Percentiles rank a stretch among this genome's conserved stretches.
Evolutionary conservation across 352 stramenopile species (phyloP).

Genomic region (Phytophthora macrochlamydospora): DNA sequence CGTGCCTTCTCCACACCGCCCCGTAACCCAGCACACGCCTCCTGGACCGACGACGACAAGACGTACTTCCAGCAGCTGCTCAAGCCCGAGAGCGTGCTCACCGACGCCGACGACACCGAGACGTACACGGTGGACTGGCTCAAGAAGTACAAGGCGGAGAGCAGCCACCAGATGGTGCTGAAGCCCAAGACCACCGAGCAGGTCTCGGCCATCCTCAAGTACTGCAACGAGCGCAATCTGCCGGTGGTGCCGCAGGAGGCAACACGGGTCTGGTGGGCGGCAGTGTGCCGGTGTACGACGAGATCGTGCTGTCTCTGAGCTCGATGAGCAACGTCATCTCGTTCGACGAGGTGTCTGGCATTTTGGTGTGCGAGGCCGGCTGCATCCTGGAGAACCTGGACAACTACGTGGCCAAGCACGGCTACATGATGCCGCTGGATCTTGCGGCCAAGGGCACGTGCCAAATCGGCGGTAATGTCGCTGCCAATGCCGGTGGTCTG

Average conservation of each 20-base stretch:
- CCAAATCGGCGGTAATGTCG: conserved; percentile 96
- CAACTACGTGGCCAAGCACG: conserved; percentile 80
- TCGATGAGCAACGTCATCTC: conserved; percentile 92
- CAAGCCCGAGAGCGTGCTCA: conserved; percentile 67
- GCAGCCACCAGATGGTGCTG: conserved; percentile 78
- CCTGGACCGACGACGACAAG: conserved; percentile 71
- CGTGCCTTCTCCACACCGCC: conserved; percentile 37
- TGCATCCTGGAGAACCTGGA: conserved; percentile 95
- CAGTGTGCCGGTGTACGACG: conserved; percentile 87
- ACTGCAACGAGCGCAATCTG: conserved; percentile 92
- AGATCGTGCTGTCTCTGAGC: conserved; percentile 94
- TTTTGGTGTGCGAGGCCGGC: conserved; percentile 90
- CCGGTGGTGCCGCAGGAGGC: conserved; percentile 94
- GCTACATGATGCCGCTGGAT: conserved; percentile 95
- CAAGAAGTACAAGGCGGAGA: conserved; percentile 80
- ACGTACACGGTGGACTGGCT: conserved; percentile 86
- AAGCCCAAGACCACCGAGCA: conserved; percentile 88
- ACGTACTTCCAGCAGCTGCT: conserved; percentile 69
- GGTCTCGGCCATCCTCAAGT: conserved; percentile 89
- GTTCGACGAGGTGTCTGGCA: conserved; percentile 89
- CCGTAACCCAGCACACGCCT: conserved; percentile 51
- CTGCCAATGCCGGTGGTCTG: conserved; percentile 95
- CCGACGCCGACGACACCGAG: conserved; percentile 66
- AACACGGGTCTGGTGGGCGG: conserved; percentile 98
- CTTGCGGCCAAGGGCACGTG: conserved; percentile 98